phyloP scores from a whole-genome alignment of 2,329 filamentous ascomycete genomes.

The Aspergillus clavatus region DNA sequence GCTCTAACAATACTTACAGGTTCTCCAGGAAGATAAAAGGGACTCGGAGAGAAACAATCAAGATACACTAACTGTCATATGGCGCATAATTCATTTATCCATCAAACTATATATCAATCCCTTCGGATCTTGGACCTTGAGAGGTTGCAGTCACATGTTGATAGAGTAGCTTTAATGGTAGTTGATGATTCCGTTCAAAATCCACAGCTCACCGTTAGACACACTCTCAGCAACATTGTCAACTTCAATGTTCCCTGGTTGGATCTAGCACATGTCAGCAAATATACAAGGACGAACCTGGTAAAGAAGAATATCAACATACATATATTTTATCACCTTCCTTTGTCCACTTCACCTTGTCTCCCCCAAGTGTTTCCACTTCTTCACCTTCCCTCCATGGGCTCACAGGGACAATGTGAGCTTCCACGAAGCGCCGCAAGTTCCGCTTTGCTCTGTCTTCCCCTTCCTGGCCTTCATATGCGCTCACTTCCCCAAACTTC shows the following conservation, averaged over 20 bases:
- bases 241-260: conserved; percentile 76
- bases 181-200: conserved; percentile 59
- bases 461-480: conserved; percentile 71
- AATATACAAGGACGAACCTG: background rate
- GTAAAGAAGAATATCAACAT: conserved; percentile 29
- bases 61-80: too few relatives aligned
- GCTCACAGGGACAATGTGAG: conserved; percentile 69
- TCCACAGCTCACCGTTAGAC: conserved; percentile 85
- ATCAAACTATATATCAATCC: background rate
- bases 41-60: too few relatives aligned
- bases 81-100: conserved; percentile 1
- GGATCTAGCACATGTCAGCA: conserved; percentile 33
- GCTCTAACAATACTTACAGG: too few relatives aligned
- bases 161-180: conserved; percentile 31
- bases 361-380: conserved; percentile 62
- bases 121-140: background rate
- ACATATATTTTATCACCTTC: conserved; percentile 61
- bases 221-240: conserved; percentile 68
- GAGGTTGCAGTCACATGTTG: background rate
- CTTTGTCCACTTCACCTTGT: conserved; percentile 77
- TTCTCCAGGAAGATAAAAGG: too few relatives aligned
- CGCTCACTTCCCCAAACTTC: conserved; percentile 56
- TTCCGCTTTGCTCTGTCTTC: conserved; percentile 73
- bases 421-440: conserved; percentile 74
- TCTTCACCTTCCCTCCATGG: conserved; percentile 70